Base-by-base conservation (phyloP, 163 green algal species). In the Scenedesmus sp. region DNA sequence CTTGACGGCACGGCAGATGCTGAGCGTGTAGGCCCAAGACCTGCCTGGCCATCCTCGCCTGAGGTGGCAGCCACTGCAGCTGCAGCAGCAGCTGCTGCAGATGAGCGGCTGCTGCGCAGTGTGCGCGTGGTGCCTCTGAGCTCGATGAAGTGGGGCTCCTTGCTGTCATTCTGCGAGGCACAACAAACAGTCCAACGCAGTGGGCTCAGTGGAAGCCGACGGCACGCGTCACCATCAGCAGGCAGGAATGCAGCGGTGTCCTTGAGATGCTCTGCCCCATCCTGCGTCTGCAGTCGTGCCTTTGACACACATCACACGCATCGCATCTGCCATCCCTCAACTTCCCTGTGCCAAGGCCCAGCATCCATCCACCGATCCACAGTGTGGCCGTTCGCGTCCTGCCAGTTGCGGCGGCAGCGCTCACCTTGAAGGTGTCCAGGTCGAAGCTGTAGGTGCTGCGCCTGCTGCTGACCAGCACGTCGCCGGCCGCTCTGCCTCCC, bases 371-470 rank as follows among this genome's bases (percentile, higher is more conserved):
- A n/a, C n/a, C n/a, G n/a, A n/a, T n/a, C n/a, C n/a, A n/a, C n/a
- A n/a, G n/a, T n/a, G n/a, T n/a, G n/a, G n/a, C n/a, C n/a, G n/a
- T n/a, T n/a, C n/a, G n/a, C n/a, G n/a, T n/a, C n/a, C n/a, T n/a
- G n/a, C n/a, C n/a, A n/a, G n/a, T n/a, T n/a, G n/a, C n/a, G n/a
- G n/a, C n/a, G n/a, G n/a, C n/a, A n/a, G n/a, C n/a, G n/a, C n/a
- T n/a, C 42, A 89, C 85, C 85, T 89, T 49, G 24, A 89, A 65
- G 0, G 85, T 70, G 85, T 89, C 85, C 42, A 90, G 70, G 49
- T 90, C 85, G 33, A 90, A 72, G 24, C 24, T 78, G 18, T 73
- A 76, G 3, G 6, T 72, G 72, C 61, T 90, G 15, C n/a, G 42
- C 43, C 53, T 72, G 46, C 85, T 42, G 30, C 37, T 59, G 56